Conservation (phyloP, 2,329 filamentous ascomycete genomes). For the Colletotrichum aenigma region DNA sequence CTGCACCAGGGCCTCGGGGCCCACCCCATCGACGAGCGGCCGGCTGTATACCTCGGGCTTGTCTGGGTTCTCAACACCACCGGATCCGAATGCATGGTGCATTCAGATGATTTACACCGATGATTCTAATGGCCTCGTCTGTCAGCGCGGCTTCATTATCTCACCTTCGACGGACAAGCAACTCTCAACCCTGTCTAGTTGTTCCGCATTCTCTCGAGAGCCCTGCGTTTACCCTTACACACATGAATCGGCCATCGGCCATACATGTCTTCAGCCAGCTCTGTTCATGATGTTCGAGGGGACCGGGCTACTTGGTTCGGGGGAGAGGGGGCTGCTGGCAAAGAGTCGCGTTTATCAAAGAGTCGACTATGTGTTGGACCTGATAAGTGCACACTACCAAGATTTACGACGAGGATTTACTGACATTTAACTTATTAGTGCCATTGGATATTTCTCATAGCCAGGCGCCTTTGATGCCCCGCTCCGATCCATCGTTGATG, state of each 20-base stretch:
- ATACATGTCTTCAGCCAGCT: not conserved
- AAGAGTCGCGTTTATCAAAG: not conserved
- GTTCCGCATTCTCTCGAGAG: not conserved
- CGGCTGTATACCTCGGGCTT: not conserved
- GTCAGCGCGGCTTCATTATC: not conserved
- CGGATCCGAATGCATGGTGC: not conserved
- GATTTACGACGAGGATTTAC: not conserved
- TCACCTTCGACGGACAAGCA: not conserved
- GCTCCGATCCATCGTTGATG: not conserved
- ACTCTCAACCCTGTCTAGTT: not conserved
- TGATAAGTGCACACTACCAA: not conserved
- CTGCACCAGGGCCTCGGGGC: not conserved
- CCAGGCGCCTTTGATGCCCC: not conserved
- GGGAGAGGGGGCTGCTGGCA: not conserved
- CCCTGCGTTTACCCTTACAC: not conserved
- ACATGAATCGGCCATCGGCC: not conserved
- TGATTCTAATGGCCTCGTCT: not conserved
- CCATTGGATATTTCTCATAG: not conserved
- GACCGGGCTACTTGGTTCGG: not conserved
- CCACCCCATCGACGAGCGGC: not conserved
- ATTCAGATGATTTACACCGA: not conserved
- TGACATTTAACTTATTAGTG: not conserved
- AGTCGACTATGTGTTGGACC: not conserved
- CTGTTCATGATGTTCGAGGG: not conserved
- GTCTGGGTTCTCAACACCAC: not conserved